Percentiles rank a stretch among this genome's conserved stretches.
These are phyloP conservation scores for Penicillium oxalicum DNA, from an alignment of 2,329 filamentous ascomycete species.

Conservation along the genomic window DNA sequence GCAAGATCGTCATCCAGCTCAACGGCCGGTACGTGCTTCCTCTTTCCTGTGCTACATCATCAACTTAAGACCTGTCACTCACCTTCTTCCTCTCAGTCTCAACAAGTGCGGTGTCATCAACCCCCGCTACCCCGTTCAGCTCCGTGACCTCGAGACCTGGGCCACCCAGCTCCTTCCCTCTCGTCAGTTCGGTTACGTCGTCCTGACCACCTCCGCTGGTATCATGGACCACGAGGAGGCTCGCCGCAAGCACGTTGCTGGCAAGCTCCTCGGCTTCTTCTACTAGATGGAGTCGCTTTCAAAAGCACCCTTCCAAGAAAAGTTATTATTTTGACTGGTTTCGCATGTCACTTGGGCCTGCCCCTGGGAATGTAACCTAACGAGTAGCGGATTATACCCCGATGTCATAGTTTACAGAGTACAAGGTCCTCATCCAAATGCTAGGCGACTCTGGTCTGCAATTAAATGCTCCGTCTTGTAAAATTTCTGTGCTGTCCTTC, in stretches of 20 bases:
- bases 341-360: slow-evolving; percentile 19
- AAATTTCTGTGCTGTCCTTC: background rate
- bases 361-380: slow-evolving; percentile 23
- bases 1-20: slow-evolving; percentile 99
- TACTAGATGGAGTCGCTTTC: slow-evolving; percentile 58
- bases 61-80: slow-evolving; percentile 8
- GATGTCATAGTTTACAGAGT: slow-evolving; percentile 19
- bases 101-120: slow-evolving; percentile 99
- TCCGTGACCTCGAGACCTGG: slow-evolving; percentile 98
- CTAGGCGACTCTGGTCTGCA: slow-evolving; percentile 19
- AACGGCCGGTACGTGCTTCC: slow-evolving; percentile 66
- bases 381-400: slow-evolving; percentile 20
- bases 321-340: slow-evolving; percentile 24
- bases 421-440: slow-evolving; percentile 20
- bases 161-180: slow-evolving; percentile 97
- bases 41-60: background rate
- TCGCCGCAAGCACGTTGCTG: slow-evolving; percentile 95
- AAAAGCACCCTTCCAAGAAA: slow-evolving; percentile 23
- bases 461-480: background rate
- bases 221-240: slow-evolving; percentile 99
- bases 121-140: slow-evolving; percentile 98
- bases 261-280: slow-evolving; percentile 99
- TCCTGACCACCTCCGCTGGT: slow-evolving; percentile 96
- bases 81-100: slow-evolving; percentile 46
- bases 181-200: slow-evolving; percentile 99